Conservation (phyloP, 768 basidiomycete species). For the Leucocoprinus birnbaumii region DNA sequence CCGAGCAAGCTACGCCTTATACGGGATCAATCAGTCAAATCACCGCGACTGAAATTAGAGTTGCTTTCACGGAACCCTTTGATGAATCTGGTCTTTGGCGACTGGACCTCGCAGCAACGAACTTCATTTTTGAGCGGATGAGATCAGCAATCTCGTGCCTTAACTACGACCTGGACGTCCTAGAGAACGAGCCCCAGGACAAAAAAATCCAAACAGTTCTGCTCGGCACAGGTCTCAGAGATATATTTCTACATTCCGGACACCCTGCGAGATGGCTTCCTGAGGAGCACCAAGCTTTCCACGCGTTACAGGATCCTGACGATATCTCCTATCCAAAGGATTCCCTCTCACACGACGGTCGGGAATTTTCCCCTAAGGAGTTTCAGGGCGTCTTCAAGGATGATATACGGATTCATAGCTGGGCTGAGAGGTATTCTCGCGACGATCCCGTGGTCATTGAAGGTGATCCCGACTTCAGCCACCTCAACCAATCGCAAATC, state of each 20-base stretch:
- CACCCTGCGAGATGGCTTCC: conserved; percentile 12
- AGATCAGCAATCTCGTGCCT: conserved; percentile 58
- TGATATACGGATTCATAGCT: conserved; percentile 77
- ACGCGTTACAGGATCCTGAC: conserved; percentile 16
- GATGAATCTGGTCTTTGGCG: conserved; percentile 51
- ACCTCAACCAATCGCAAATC: conserved; percentile 74
- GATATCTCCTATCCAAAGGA: conserved; percentile 14
- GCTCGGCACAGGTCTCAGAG: conserved; percentile 70
- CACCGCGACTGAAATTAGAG: conserved; percentile 48
- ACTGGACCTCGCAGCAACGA: conserved; percentile 69
- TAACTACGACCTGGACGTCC: conserved; percentile 45
- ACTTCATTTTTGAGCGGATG: conserved; percentile 69
- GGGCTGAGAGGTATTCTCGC: conserved; percentile 68
- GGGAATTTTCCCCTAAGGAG: conserved; percentile 6
- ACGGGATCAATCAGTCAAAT: conserved; percentile 54
- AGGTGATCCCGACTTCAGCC: conserved; percentile 69
- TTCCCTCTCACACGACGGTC: conserved; percentile 10
- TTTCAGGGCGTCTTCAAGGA: conserved; percentile 56
- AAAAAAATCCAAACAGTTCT: conserved; percentile 50
- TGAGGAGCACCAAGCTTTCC: neutral
- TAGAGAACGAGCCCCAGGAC: conserved; percentile 29
- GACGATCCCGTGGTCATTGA: conserved; percentile 61
- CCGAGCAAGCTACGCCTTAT: conserved; percentile 25
- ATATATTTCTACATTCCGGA: conserved; percentile 57
- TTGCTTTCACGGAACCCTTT: conserved; percentile 52